A percentile compares a stretch with the other conserved stretches of the same genome.
These are phyloP conservation scores for Leccinum imitatum DNA, from an alignment of 768 basidiomycete species.

Conservation along the genomic window DNA sequence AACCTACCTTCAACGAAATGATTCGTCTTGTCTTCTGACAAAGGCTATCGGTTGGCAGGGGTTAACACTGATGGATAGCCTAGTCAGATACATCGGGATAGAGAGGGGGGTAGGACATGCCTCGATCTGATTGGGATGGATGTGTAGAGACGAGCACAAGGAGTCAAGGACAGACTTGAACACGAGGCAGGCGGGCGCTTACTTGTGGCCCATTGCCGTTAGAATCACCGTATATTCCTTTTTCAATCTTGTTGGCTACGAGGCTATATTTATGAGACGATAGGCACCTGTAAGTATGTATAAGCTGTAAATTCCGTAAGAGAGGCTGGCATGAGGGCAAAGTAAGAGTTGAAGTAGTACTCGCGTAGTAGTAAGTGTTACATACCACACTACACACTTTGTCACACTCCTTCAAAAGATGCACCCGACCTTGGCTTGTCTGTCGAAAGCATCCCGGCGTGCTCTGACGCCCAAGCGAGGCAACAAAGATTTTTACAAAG, in stretches of 20 bases:
- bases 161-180: not conserved
- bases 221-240: not conserved
- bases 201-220: not conserved
- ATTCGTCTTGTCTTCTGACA: not conserved
- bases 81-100: not conserved
- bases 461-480: constrained; percentile 83
- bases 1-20: constrained; percentile 6
- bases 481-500: constrained; percentile 98
- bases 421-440: constrained; percentile 65
- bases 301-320: not conserved
- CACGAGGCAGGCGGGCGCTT: constrained; percentile 9
- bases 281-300: not conserved
- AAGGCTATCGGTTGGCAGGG: not conserved
- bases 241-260: not conserved
- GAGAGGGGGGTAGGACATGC: not conserved
- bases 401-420: constrained; percentile 35
- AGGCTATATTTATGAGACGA: not conserved
- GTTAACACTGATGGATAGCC: not conserved
- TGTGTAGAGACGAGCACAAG: not conserved
- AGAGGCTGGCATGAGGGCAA: not conserved
- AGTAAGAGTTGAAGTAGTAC: not conserved
- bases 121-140: not conserved
- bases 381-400: not conserved
- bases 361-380: too few species aligned
- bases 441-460: constrained; percentile 82